These are phyloP conservation scores for Backusella mclennaniae DNA, from an alignment of 192 early-diverging fungal species.

Conservation along the genomic window DNA sequence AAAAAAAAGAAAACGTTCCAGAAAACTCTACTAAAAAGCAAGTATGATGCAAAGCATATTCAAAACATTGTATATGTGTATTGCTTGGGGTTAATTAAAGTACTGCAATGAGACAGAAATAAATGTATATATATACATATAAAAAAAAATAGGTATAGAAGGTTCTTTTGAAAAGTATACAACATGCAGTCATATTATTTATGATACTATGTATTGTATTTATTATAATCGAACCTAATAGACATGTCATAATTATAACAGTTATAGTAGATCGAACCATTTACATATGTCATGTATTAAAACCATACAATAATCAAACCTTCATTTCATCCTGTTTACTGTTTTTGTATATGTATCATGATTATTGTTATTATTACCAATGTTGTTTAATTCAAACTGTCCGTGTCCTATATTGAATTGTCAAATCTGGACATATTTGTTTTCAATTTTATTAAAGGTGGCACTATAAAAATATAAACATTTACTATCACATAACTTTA, in stretches of 20 bases:
- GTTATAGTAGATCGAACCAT: background rate
- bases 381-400: background rate
- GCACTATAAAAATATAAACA: background rate
- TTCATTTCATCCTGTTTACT: background rate
- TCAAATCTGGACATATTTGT: background rate
- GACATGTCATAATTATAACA: background rate
- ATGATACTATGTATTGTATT: background rate
- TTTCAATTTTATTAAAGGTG: background rate
- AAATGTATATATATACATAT: too few relatives aligned
- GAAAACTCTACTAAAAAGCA: background rate
- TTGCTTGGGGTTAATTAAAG: background rate
- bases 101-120: background rate
- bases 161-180: background rate
- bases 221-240: background rate
- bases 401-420: background rate
- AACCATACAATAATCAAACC: background rate
- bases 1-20: conserved; percentile 7
- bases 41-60: background rate
- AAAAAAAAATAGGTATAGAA: background rate
- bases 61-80: background rate
- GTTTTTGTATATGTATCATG: background rate
- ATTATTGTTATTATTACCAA: background rate
- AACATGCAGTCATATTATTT: background rate
- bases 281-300: background rate
- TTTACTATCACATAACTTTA: background rate